Evolutionary conservation across 805 yeast species (phyloP).

Genomic region (Spencermartinsiella europaea): DNA sequence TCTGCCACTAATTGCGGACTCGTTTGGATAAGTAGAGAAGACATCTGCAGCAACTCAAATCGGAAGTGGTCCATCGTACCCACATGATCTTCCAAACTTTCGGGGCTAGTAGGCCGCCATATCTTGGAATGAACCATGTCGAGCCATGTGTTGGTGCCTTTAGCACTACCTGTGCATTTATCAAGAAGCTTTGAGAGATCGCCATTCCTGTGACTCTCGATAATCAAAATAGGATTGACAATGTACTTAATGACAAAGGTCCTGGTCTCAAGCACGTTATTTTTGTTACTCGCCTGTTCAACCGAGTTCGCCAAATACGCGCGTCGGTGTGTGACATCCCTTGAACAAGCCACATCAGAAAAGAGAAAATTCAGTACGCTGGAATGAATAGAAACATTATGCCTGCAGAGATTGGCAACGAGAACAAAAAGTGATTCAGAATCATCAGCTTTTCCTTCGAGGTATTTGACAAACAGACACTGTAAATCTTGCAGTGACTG

Average conservation of each 20-base stretch:
- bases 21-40: constrained; percentile 68
- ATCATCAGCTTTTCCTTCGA: constrained; percentile 33
- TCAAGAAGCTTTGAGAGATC: constrained; percentile 44
- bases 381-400: constrained; percentile 41
- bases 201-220: constrained; percentile 50
- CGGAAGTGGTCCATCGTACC: constrained; percentile 72
- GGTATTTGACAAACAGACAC: constrained; percentile 37
- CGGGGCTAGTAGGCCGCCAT: constrained; percentile 55
- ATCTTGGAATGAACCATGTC: constrained; percentile 53
- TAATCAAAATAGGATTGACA: constrained; percentile 59
- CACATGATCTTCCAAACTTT: constrained; percentile 41
- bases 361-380: constrained; percentile 55
- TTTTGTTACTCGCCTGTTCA: constrained; percentile 43
- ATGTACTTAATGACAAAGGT: constrained; percentile 58
- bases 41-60: constrained; percentile 72
- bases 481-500: constrained; percentile 67
- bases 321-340: constrained; percentile 44
- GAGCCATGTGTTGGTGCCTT: constrained; percentile 49
- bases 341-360: constrained; percentile 46
- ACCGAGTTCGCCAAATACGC: constrained; percentile 49
- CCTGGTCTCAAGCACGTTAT: constrained; percentile 46
- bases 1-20: constrained; percentile 56
- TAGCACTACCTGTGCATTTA: constrained; percentile 26
- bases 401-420: constrained; percentile 34
- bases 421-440: constrained; percentile 37